Evolutionary conservation across 1,284 basidiomycete species (phyloP).

Genomic region (Leucoagaricus sp.): DNA sequence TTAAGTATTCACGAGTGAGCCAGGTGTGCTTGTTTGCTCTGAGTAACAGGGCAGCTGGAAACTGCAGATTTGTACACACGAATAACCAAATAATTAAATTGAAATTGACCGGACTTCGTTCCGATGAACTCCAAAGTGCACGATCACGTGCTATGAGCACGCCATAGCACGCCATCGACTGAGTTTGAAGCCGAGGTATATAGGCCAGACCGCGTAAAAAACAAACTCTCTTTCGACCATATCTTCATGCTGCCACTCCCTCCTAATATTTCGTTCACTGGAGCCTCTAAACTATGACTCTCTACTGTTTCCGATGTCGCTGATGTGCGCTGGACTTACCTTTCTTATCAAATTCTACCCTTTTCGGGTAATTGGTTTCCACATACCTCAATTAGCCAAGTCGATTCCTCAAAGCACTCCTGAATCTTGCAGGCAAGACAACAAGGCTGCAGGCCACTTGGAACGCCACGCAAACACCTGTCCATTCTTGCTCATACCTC

Average conservation of each 20-base stretch:
- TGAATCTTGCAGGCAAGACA: background rate
- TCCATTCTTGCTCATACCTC: background rate
- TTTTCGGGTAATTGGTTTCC: background rate
- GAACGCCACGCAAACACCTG: background rate
- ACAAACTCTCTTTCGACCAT: slow-evolving; percentile 3
- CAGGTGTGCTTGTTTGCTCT: too few species aligned
- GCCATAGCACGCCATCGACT: slow-evolving; percentile 48
- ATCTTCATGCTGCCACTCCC: background rate
- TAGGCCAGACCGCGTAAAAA: slow-evolving; percentile 18
- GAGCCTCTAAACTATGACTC: background rate
- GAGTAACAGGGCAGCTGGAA: too few species aligned
- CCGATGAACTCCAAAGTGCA: too few species aligned
- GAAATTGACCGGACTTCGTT: too few species aligned
- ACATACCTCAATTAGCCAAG: background rate
- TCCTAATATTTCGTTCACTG: background rate
- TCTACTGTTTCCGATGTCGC: background rate
- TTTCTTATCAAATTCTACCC: background rate
- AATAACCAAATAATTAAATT: too few species aligned
- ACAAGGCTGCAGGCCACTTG: background rate
- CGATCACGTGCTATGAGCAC: slow-evolving; percentile 39
- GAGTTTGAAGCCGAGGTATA: slow-evolving; percentile 33
- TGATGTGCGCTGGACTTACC: background rate
- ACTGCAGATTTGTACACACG: too few species aligned
- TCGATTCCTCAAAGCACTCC: background rate
- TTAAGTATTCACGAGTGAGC: too few species aligned